Base-by-base conservation (phyloP, 2,329 filamentous ascomycete species). In the Fusarium domesticum region DNA sequence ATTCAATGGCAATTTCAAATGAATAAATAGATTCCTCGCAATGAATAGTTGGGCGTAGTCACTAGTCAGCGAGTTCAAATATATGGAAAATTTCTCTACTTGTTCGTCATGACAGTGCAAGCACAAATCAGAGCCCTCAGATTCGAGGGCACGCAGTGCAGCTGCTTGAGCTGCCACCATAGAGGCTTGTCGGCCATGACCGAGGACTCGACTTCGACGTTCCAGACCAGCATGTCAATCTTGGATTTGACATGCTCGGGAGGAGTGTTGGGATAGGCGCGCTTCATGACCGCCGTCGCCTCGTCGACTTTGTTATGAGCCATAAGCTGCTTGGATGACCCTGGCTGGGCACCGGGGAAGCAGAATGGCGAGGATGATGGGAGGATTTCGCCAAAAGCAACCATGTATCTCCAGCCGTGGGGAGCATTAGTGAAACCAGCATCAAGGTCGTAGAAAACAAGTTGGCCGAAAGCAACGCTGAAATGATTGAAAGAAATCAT, bases 401-500 rank as follows among this genome's bases (percentile, higher is more conserved):
- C 71, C 66, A 75, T 75, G 33, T 65, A 71, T 42, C 72, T 56
- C 74, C 72, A 76, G 25, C 69, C 71, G 30, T 69, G 55, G 7
- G 59, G 47, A 1, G 70, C 65, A 12, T 70, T 40, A 6, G 65
- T 61, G 37, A 71, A 66, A 3, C 57, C 66, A 4, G 68, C 68
- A 15, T 66, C 68, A 17, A 71, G 56, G 12, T 60, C 67, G 45
- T 71, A 71, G 7, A 64, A 62, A 12, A 72, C 50, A 12, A 71
- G 59, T 39, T 70, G 65, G 4, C 68, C 67, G 14, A 64, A 62
- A 3, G 67, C 70, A 44, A 72, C 66, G 41, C 61, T 64, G 40
- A 75, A 67, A 51, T 74, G 74, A 59, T 74, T 69, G 18, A 76
- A 59, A 5, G 63, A 67, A 50, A 75, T 70, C 64, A 74, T 70